Base-by-base conservation (phyloP, 306 rosid genomes). In the Acacia acuminata region DNA sequence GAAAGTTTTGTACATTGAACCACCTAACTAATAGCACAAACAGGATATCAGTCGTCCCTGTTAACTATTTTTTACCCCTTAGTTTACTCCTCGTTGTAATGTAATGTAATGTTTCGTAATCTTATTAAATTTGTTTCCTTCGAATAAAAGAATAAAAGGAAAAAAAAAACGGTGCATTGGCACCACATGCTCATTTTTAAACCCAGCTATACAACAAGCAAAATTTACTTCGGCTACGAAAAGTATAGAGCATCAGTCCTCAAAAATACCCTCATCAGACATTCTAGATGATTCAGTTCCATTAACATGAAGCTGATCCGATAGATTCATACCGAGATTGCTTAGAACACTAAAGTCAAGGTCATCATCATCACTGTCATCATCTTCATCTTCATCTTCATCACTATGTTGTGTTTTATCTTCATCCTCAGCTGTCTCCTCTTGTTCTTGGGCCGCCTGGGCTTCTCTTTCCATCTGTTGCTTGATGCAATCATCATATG, bases 241-340 rank as follows among this genome's bases (percentile, higher is more conserved):
- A 10, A 19, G 45, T 20, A 10, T n/a, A 20, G 25, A 76, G 36
- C 55, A 72, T 87, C 81, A 92, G 68, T 90, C 92, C 81, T 88
- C 97, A 67, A 92, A 94, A 84, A 94, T 87, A 63, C 90, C 94
- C 81, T 84, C 97, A 10, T 89, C 98, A 2, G 97, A 87, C 32
- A 96, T 47, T 55, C 82, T 81, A 13, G 91, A 89, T 43, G 98
- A 87, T 83, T 94, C 92, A 7, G 98, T 96, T 45, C 99, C 99
- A 75, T 96, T 96, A 66, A 96, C 98, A 86, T 78, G 96, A 78
- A 94, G 90, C 76, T 90, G 91, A 77, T 86, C 76, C 5, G 97
- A 77, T 27, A 53, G 32, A 55, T 88, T 87, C 56, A 24, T 78
- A 2, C 36, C 77, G 0, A 87, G 64, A 63, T 66, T 89, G 1